phyloP scores from a whole-genome alignment of 805 yeast species.

The Saccharomyces jurei region DNA sequence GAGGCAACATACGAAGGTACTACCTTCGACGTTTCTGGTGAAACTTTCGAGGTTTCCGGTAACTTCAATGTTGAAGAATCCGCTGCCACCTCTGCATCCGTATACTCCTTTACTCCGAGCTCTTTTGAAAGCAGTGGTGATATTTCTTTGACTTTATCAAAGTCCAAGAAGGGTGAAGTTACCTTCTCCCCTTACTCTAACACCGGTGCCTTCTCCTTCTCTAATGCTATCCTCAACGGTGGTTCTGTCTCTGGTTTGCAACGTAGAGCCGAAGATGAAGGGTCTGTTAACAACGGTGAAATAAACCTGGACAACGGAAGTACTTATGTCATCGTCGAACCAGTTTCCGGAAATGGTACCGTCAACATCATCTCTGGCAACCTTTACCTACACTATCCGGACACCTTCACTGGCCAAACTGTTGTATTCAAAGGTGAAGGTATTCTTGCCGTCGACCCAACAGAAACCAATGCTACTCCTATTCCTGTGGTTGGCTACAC shows the following conservation, averaged over 20 bases:
- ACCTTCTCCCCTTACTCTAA: not conserved
- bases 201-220: slow-evolving; percentile 1
- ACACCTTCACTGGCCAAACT: slow-evolving; percentile 2
- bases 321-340: slow-evolving; percentile 1
- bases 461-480: not conserved
- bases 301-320: slow-evolving; percentile 1
- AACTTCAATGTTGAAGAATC: not conserved
- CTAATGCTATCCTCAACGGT: not conserved
- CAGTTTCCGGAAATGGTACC: slow-evolving; percentile 1
- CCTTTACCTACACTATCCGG: not conserved
- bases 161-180: not conserved
- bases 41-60: not conserved
- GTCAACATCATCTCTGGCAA: not conserved
- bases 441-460: slow-evolving; percentile 1
- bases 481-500: slow-evolving; percentile 1
- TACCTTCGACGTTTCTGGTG: not conserved
- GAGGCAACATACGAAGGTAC: slow-evolving; percentile 1
- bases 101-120: not conserved
- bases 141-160: slow-evolving; percentile 1
- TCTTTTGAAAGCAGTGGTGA: slow-evolving; percentile 1
- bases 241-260: not conserved
- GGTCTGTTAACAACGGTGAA: slow-evolving; percentile 1
- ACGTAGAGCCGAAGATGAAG: not conserved
- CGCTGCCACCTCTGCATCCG: slow-evolving; percentile 1
- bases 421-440: slow-evolving; percentile 1